Evolutionary conservation across 2,329 filamentous ascomycete species (phyloP).

Genomic region (Aspergillus ustus): DNA sequence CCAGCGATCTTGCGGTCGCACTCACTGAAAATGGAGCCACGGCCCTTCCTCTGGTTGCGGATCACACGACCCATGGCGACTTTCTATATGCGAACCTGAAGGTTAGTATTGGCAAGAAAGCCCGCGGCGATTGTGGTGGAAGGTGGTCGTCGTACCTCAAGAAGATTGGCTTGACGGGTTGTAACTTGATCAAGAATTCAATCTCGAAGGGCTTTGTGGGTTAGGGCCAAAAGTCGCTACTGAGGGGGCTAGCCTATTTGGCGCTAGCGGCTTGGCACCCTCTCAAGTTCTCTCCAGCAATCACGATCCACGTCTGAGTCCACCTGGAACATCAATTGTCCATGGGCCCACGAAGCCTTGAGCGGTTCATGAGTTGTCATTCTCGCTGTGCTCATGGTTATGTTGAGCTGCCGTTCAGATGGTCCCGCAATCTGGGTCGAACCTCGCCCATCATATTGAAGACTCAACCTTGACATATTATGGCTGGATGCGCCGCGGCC

Average conservation of each 20-base stretch:
- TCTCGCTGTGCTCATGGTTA: background rate
- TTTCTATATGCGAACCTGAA: constrained; percentile 42
- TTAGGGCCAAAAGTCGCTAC: constrained; percentile 51
- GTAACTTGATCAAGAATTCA: constrained; percentile 45
- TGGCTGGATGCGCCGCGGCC: background rate
- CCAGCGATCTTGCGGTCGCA: constrained; percentile 46
- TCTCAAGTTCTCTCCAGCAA: background rate
- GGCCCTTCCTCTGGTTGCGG: constrained; percentile 77
- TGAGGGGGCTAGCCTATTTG: constrained; percentile 40
- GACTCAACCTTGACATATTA: background rate
- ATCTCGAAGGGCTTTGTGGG: constrained; percentile 48
- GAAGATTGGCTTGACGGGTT: constrained; percentile 49
- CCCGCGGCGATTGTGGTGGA: constrained; percentile 36
- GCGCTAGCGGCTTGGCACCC: constrained; percentile 35
- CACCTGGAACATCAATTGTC: background rate
- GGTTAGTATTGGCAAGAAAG: constrained; percentile 41
- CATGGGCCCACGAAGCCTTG: background rate
- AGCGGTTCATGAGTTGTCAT: background rate
- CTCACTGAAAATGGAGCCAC: constrained; percentile 77
- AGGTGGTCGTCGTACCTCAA: constrained; percentile 46
- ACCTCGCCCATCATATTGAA: background rate
- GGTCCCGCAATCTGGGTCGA: background rate
- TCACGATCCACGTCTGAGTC: background rate
- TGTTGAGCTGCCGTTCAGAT: background rate
- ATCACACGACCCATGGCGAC: constrained; percentile 70